Percentiles rank a stretch among this genome's conserved stretches.
These are phyloP conservation scores for Epipyxis sp. DNA, from an alignment of 108 stramenopile species.

Conservation along the genomic window DNA sequence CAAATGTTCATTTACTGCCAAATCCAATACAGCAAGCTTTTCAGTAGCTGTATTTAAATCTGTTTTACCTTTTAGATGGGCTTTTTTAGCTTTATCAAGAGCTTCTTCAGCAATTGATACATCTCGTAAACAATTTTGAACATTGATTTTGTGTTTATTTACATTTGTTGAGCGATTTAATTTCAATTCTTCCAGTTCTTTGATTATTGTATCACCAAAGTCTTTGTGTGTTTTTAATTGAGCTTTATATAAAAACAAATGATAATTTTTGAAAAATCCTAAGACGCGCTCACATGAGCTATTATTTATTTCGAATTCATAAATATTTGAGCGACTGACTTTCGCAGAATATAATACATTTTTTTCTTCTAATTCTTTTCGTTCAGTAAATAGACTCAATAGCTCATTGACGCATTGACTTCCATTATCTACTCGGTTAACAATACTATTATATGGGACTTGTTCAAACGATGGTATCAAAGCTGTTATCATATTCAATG, in stretches of 20 bases:
- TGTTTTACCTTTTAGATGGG: background rate
- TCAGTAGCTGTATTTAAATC: background rate
- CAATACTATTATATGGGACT: background rate
- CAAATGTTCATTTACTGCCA: background rate
- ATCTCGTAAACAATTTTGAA: background rate
- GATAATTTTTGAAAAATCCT: slow-evolving; percentile 19
- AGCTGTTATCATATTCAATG: too few relatives aligned
- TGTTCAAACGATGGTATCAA: background rate
- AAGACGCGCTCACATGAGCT: background rate
- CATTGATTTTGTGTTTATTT: background rate
- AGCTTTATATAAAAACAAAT: background rate
- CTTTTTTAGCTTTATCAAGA: slow-evolving; percentile 9
- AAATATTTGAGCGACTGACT: background rate
- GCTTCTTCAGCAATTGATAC: background rate
- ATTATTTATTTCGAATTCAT: background rate
- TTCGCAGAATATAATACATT: background rate
- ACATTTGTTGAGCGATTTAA: background rate
- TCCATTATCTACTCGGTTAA: background rate
- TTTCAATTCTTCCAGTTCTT: slow-evolving; percentile 11
- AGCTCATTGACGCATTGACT: background rate
- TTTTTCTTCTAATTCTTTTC: background rate
- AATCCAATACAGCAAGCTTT: background rate
- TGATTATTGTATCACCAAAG: background rate
- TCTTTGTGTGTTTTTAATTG: background rate
- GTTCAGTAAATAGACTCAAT: background rate